Percentiles rank a stretch among this genome's conserved stretches.
These are phyloP conservation scores for Albugo laibachii DNA, from an alignment of 352 stramenopile species.

Conservation along the genomic window DNA sequence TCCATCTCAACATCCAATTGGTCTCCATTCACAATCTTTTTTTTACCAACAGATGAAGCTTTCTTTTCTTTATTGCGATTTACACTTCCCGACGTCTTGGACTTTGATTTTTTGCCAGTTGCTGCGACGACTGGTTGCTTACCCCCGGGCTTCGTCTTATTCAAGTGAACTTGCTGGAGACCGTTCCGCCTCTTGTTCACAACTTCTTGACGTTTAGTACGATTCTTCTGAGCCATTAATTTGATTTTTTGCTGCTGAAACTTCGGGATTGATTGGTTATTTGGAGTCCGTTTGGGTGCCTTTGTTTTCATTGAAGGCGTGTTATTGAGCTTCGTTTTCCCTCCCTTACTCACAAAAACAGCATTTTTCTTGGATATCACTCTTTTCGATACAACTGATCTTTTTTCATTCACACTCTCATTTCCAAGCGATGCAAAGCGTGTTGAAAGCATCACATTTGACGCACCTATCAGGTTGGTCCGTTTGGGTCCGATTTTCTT, in stretches of 20 bases:
- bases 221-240: constrained; percentile 34
- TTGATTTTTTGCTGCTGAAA: constrained; percentile 47
- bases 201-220: constrained; percentile 48
- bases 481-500: too few species aligned
- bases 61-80: background rate
- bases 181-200: constrained; percentile 56
- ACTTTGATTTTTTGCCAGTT: constrained; percentile 2
- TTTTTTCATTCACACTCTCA: constrained; percentile 8
- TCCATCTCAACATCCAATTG: constrained; percentile 81
- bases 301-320: constrained; percentile 2
- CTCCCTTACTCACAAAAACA: too few species aligned
- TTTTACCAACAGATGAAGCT: background rate
- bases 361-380: too few species aligned
- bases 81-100: background rate
- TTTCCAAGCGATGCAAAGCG: constrained; percentile 53
- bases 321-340: constrained; percentile 1
- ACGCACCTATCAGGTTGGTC: constrained; percentile 26
- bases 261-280: constrained; percentile 13
- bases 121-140: constrained; percentile 8
- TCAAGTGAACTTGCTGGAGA: constrained; percentile 11
- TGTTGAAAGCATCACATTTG: constrained; percentile 40
- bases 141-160: constrained; percentile 10
- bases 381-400: background rate
- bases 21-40: constrained; percentile 22
- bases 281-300: background rate